Conservation (phyloP, 495 filamentous ascomycete genomes). For the Lasiosphaeria hispida region DNA sequence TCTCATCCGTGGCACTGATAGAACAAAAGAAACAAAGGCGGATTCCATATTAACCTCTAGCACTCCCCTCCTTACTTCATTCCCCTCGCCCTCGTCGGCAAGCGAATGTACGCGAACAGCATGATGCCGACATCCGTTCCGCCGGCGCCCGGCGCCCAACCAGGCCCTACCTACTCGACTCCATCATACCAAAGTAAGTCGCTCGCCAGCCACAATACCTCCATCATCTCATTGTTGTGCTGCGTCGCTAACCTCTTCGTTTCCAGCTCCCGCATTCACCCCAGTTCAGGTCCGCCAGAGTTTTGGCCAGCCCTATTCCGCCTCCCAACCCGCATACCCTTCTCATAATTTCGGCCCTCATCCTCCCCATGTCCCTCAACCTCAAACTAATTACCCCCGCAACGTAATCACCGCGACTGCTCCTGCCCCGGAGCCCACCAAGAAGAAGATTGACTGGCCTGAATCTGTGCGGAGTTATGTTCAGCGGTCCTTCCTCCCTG, state of each 20-base stretch:
- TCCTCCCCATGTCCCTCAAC: constrained; percentile 19
- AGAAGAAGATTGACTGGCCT: constrained; percentile 71
- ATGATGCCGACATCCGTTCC: constrained; percentile 33
- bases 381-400: constrained; percentile 27
- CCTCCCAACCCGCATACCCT: constrained; percentile 30
- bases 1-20: background rate
- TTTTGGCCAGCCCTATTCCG: constrained; percentile 40
- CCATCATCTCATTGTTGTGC: background rate
- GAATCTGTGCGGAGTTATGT: constrained; percentile 77
- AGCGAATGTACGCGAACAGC: constrained; percentile 13
- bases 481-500: constrained; percentile 74
- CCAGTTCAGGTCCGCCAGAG: constrained; percentile 48
- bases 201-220: background rate
- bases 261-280: constrained; percentile 48
- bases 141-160: constrained; percentile 32
- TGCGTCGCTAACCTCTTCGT: constrained; percentile 23
- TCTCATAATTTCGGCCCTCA: constrained; percentile 25
- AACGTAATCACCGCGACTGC: constrained; percentile 17
- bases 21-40: background rate
- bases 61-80: background rate
- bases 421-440: constrained; percentile 32
- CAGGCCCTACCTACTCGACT: constrained; percentile 31
- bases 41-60: constrained; percentile 1
- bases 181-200: constrained; percentile 29
- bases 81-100: background rate